These are phyloP conservation scores for Phlebiopsis flavidoalba DNA, from an alignment of 768 basidiomycete species.

Conservation along the genomic window DNA sequence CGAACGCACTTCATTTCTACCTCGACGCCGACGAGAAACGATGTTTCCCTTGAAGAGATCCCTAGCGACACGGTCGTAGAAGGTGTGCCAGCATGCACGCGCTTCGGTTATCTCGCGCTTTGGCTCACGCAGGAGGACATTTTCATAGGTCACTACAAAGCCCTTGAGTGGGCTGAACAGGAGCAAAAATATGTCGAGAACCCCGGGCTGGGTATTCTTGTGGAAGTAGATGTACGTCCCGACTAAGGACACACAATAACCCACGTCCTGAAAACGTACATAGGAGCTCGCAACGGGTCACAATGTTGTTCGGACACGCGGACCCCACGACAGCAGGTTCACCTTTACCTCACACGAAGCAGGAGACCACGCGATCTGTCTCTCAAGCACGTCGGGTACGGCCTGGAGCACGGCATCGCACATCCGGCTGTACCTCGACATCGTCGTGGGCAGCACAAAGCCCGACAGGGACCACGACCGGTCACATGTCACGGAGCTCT, in stretches of 20 bases:
- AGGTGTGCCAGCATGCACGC: conserved; percentile 39
- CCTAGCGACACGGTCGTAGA: conserved; percentile 94
- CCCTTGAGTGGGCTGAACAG: conserved; percentile 84
- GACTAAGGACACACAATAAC: not conserved
- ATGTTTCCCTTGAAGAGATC: conserved; percentile 95
- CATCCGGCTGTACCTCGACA: conserved; percentile 91
- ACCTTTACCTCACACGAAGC: conserved; percentile 97
- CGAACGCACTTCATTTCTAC: conserved; percentile 91
- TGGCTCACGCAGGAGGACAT: not conserved
- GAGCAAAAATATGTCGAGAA: conserved; percentile 65
- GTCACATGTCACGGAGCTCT: conserved; percentile 76
- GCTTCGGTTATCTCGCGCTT: not conserved
- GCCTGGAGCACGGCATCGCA: conserved; percentile 82
- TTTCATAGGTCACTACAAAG: conserved; percentile 81
- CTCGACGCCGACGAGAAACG: conserved; percentile 89
- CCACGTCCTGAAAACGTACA: not conserved
- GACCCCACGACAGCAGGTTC: conserved; percentile 86
- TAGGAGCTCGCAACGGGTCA: conserved; percentile 87
- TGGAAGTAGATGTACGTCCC: conserved; percentile 78
- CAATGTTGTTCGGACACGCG: conserved; percentile 82
- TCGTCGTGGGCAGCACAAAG: conserved; percentile 86
- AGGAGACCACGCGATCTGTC: conserved; percentile 96
- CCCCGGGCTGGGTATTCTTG: conserved; percentile 78
- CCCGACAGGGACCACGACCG: conserved; percentile 86
- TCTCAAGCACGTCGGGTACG: conserved; percentile 83